A percentile compares a stretch with the other conserved stretches of the same genome.
Conservation (phyloP, 768 basidiomycete genomes). For the Phylloporus arenicola region DNA sequence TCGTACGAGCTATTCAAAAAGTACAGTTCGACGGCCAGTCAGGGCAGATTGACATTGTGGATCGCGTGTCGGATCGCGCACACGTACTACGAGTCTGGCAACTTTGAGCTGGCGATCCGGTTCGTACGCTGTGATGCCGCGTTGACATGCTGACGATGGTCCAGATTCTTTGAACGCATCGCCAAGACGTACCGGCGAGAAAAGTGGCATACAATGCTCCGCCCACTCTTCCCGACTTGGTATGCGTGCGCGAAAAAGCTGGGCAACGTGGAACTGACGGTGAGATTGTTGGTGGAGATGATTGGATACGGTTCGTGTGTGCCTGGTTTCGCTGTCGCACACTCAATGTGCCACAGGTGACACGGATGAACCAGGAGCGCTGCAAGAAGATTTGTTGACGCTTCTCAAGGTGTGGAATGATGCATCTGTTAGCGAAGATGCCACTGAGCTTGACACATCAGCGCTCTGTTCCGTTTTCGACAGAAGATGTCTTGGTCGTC, state of each 20-base stretch:
- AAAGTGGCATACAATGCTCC: constrained; percentile 70
- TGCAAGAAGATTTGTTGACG: constrained; percentile 69
- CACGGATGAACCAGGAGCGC: constrained; percentile 41
- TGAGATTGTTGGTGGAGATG: constrained; percentile 79
- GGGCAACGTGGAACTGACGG: constrained; percentile 70
- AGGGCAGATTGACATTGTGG: constrained; percentile 79
- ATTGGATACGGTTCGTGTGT: constrained; percentile 59
- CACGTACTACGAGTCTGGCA: constrained; percentile 73
- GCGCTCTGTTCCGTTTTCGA: constrained; percentile 64
- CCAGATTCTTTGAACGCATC: constrained; percentile 85
- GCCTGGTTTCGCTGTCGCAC: neutral
- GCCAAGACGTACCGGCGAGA: constrained; percentile 84
- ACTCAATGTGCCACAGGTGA: constrained; percentile 32
- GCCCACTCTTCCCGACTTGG: constrained; percentile 72
- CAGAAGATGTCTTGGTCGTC: constrained; percentile 53
- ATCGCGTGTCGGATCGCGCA: constrained; percentile 89
- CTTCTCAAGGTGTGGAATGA: constrained; percentile 55
- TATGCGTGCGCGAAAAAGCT: constrained; percentile 77
- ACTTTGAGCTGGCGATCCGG: constrained; percentile 87
- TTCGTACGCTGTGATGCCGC: constrained; percentile 23
- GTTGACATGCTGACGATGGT: neutral
- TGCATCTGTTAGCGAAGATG: neutral
- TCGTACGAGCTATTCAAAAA: constrained; percentile 92
- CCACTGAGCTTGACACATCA: constrained; percentile 25
- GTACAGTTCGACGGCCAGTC: constrained; percentile 49